Evolutionary conservation across 495 filamentous ascomycete species (phyloP).

Genomic region (Cercophora newfieldiana): DNA sequence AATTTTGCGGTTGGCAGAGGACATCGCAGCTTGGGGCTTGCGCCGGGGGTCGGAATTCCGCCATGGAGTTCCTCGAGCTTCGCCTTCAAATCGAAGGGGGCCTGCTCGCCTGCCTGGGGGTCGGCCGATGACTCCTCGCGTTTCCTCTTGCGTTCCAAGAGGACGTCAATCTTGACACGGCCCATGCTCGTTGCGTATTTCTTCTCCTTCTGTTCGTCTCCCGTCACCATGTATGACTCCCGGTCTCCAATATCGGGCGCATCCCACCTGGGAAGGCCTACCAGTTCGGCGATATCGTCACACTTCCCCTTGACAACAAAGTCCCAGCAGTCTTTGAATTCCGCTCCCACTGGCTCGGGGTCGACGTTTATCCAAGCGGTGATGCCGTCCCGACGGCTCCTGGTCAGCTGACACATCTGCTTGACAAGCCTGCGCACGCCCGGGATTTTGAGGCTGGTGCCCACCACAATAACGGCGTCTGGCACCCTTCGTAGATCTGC

Average conservation of each 20-base stretch:
- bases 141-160: constrained; percentile 35
- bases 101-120: constrained; percentile 25
- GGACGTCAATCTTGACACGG: constrained; percentile 41
- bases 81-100: constrained; percentile 20
- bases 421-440: constrained; percentile 85
- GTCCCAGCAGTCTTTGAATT: constrained; percentile 91
- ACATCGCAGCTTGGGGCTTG: constrained; percentile 55
- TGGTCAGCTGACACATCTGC: constrained; percentile 81
- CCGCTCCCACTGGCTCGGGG: constrained; percentile 72
- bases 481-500: constrained; percentile 82
- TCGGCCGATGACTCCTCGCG: constrained; percentile 20
- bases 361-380: constrained; percentile 95
- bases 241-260: constrained; percentile 50
- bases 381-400: constrained; percentile 80
- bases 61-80: constrained; percentile 26
- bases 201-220: constrained; percentile 42
- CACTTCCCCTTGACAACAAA: constrained; percentile 82
- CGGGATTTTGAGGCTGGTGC: constrained; percentile 92
- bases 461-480: constrained; percentile 90
- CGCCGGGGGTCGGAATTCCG: constrained; percentile 66
- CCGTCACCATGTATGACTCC: constrained; percentile 39
- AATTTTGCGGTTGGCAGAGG: constrained; percentile 41
- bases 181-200: constrained; percentile 31
- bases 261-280: constrained; percentile 74
- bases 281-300: constrained; percentile 79